Conservation (phyloP, 2,329 filamentous ascomycete species). For the Fusarium papillatum region DNA sequence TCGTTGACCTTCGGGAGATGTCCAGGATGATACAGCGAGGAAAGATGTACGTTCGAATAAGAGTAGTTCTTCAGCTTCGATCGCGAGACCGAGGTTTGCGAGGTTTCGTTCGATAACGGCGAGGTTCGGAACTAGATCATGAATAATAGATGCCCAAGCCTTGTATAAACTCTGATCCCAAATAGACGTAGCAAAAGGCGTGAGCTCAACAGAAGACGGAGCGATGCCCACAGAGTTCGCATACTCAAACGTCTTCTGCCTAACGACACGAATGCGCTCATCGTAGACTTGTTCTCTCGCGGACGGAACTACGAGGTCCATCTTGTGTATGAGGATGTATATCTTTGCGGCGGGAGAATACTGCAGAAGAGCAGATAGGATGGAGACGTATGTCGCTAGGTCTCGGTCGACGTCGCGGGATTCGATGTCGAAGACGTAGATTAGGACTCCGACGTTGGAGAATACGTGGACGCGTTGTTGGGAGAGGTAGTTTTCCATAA, state of each 20-base stretch:
- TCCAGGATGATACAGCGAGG: slow-evolving; percentile 94
- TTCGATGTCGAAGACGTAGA: slow-evolving; percentile 99
- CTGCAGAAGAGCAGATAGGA: slow-evolving; percentile 90
- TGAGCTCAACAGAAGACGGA: slow-evolving; percentile 70
- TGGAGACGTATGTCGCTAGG: slow-evolving; percentile 90
- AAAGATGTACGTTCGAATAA: slow-evolving; percentile 97
- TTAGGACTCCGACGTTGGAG: slow-evolving; percentile 94
- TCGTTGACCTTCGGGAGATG: slow-evolving; percentile 77
- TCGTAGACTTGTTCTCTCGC: slow-evolving; percentile 87
- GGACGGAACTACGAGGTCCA: slow-evolving; percentile 91
- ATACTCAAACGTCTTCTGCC: slow-evolving; percentile 76
- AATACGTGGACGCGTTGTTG: slow-evolving; percentile 98
- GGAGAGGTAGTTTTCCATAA: slow-evolving; percentile 98
- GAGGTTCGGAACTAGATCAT: slow-evolving; percentile 96
- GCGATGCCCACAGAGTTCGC: slow-evolving; percentile 53
- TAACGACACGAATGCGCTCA: slow-evolving; percentile 83
- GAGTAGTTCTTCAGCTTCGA: slow-evolving; percentile 93
- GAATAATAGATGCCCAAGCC: slow-evolving; percentile 98
- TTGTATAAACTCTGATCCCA: slow-evolving; percentile 99
- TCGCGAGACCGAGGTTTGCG: slow-evolving; percentile 83
- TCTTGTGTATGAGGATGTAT: slow-evolving; percentile 98
- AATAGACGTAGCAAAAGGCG: slow-evolving; percentile 95
- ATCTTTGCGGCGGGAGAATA: slow-evolving; percentile 86
- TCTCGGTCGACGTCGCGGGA: slow-evolving; percentile 95
- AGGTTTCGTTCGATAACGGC: slow-evolving; percentile 90